Conservation (phyloP, 306 rosid species). For the Herpetospermum pedunculosum region DNA sequence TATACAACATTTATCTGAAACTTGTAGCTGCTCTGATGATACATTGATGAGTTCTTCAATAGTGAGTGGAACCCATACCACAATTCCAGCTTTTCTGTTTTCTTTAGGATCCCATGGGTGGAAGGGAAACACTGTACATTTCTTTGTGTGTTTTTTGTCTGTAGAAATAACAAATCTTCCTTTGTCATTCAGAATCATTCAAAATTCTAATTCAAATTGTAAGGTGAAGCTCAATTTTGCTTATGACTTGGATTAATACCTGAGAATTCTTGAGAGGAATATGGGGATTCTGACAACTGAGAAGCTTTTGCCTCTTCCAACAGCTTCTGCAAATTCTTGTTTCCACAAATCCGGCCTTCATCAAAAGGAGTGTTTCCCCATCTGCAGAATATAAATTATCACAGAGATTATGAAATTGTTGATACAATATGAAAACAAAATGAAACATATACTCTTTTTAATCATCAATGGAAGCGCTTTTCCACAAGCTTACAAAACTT, state of each 20-base stretch:
- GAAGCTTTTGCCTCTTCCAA: slow-evolving; percentile 64
- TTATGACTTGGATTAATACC: slow-evolving; percentile 24
- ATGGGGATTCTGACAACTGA: slow-evolving; percentile 43
- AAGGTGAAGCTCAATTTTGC: neutral
- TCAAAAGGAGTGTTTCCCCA: slow-evolving; percentile 94
- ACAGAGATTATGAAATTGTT: neutral
- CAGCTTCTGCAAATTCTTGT: slow-evolving; percentile 61
- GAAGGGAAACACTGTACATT: slow-evolving; percentile 80
- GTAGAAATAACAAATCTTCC: slow-evolving; percentile 16
- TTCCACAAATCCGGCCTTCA: slow-evolving; percentile 76
- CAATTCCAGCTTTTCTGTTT: slow-evolving; percentile 51
- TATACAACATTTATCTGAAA: slow-evolving; percentile 28
- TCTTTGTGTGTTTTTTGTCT: slow-evolving; percentile 52
- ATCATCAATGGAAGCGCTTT: neutral
- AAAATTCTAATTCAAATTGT: no score
- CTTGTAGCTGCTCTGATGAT: slow-evolving; percentile 39
- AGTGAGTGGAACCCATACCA: slow-evolving; percentile 60
- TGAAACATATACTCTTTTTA: neutral
- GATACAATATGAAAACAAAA: neutral
- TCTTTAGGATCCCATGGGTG: slow-evolving; percentile 80
- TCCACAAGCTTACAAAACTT: neutral
- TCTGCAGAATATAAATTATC: slow-evolving; percentile 24
- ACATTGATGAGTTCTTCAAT: slow-evolving; percentile 49
- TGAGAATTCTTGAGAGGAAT: slow-evolving; percentile 27
- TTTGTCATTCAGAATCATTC: no score